These are phyloP conservation scores for Russula sp. DNA, from an alignment of 768 basidiomycete genomes.

Conservation along the genomic window DNA sequence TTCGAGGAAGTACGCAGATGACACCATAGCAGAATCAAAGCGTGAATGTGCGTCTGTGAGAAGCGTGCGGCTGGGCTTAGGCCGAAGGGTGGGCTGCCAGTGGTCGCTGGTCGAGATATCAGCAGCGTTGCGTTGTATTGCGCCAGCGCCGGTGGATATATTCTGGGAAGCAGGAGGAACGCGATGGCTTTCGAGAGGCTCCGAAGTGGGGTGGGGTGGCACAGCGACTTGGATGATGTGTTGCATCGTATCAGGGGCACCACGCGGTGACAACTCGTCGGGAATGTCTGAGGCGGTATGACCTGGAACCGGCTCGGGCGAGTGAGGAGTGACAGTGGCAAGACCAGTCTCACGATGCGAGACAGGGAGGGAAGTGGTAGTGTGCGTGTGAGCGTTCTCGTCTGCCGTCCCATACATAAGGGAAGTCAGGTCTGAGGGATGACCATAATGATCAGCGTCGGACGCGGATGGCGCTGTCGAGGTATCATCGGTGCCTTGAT, in stretches of 20 bases:
- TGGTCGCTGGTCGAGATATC: neutral
- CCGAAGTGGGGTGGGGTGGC: neutral
- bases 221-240: neutral
- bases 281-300: no score
- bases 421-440: no score
- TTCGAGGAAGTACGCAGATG: neutral
- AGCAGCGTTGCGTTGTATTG: neutral
- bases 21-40: neutral
- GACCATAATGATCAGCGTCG: no score
- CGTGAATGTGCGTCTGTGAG: neutral
- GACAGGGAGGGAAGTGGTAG: no score
- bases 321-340: no score
- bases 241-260: neutral
- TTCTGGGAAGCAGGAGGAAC: neutral
- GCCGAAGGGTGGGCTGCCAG: neutral
- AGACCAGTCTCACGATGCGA: no score
- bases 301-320: no score
- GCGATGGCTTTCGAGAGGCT: neutral
- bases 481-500: no score
- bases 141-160: neutral
- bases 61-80: neutral
- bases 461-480: no score
- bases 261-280: no score
- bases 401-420: neutral
- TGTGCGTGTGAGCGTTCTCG: no score